A percentile compares a stretch with the other conserved stretches of the same genome.
Conservation (phyloP, 129 eudicot species). For the Dittrichia graveolens region DNA sequence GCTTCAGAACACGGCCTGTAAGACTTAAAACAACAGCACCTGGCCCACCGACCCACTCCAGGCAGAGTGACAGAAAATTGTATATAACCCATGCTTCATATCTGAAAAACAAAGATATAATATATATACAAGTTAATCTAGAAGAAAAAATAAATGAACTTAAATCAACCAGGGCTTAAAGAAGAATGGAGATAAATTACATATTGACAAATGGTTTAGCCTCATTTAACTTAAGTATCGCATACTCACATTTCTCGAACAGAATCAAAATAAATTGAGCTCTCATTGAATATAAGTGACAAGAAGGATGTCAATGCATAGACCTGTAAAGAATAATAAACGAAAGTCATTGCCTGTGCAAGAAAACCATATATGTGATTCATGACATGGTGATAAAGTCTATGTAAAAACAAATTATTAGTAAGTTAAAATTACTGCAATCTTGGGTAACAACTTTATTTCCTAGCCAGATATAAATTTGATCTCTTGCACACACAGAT, state of each 20-base stretch:
- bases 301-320: constrained; percentile 90
- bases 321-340: constrained; percentile 41
- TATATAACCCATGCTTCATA: constrained; percentile 99
- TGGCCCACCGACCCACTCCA: constrained; percentile 99
- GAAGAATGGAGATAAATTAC: too few species aligned
- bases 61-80: constrained; percentile 84
- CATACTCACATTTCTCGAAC: constrained; percentile 86
- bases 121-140: not conserved
- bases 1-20: constrained; percentile 74
- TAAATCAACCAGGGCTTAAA: too few species aligned
- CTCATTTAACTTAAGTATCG: constrained; percentile 1
- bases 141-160: not conserved
- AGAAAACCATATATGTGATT: not conserved
- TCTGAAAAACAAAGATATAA: constrained; percentile 45
- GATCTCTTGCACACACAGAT: constrained; percentile 10
- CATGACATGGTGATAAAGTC: constrained; percentile 10
- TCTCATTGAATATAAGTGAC: constrained; percentile 59
- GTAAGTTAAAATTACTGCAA: not conserved
- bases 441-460: not conserved
- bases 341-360: not conserved
- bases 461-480: constrained; percentile 1
- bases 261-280: constrained; percentile 77
- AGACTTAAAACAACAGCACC: constrained; percentile 94
- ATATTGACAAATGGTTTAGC: not conserved
- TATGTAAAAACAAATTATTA: not conserved